Evolutionary conservation across 208 protist genomes (phyloP).

Genomic region (Acanthamoeba castellanii): DNA sequence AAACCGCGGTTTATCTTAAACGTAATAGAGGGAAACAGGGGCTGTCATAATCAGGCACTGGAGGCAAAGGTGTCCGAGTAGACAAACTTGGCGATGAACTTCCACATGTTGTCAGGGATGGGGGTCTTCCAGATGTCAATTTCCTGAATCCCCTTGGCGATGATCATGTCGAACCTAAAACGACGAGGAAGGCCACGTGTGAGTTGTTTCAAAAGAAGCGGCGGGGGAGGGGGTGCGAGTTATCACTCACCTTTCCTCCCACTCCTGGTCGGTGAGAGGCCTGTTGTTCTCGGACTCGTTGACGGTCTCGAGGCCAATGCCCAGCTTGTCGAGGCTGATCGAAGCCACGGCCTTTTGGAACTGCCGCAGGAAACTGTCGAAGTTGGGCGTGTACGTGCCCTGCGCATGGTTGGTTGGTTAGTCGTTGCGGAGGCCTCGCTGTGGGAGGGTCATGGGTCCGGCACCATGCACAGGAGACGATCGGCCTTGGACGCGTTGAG

Average conservation of each 20-base stretch:
- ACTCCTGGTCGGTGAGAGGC: slow-evolving; percentile 19
- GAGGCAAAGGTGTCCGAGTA: neutral
- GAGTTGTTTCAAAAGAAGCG: neutral
- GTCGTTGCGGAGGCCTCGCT: neutral
- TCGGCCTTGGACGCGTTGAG: slow-evolving; percentile 38
- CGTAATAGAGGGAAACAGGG: too few relatives aligned
- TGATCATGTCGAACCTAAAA: neutral
- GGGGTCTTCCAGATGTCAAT: slow-evolving; percentile 21
- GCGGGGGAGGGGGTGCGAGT: neutral
- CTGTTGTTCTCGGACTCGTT: neutral
- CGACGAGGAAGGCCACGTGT: neutral
- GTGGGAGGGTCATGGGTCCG: too few relatives aligned
- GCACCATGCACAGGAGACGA: slow-evolving; percentile 11
- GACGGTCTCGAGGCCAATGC: slow-evolving; percentile 41
- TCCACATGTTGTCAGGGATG: slow-evolving; percentile 53
- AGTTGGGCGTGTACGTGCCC: slow-evolving; percentile 23
- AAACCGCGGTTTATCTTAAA: too few relatives aligned
- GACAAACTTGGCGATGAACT: slow-evolving; percentile 25
- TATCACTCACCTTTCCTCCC: neutral
- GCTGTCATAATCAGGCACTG: too few relatives aligned
- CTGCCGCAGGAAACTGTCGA: neutral
- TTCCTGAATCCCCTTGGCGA: neutral
- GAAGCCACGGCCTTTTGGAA: neutral
- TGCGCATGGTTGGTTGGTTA: neutral
- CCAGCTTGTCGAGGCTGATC: slow-evolving; percentile 46